A percentile compares a stretch with the other conserved stretches of the same genome.
Conservation (phyloP, 202 grass and related monocot genomes). For the Brachypodium distachyon region DNA sequence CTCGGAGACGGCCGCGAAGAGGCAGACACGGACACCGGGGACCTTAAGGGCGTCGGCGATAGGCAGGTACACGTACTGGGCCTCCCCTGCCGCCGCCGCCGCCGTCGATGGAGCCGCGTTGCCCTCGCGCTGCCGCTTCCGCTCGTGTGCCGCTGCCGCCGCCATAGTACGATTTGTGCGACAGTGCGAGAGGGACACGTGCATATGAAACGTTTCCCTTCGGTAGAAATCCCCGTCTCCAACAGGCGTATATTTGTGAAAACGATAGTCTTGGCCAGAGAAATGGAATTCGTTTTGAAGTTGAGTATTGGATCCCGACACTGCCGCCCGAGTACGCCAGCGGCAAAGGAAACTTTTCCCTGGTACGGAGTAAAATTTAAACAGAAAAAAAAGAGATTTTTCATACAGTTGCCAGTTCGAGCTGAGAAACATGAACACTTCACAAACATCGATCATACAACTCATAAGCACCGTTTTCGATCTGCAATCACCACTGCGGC, state of each 20-base stretch:
- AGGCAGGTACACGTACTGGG: slow-evolving; percentile 47
- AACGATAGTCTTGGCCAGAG: too few species aligned
- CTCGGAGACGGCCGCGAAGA: slow-evolving; percentile 43
- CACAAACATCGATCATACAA: not conserved
- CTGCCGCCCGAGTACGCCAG: too few species aligned
- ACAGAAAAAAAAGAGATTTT: too few species aligned
- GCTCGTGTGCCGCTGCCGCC: not conserved
- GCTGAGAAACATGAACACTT: not conserved
- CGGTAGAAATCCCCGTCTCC: not conserved
- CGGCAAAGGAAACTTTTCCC: too few species aligned
- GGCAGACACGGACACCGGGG: slow-evolving; percentile 28
- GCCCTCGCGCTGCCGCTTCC: slow-evolving; percentile 21
- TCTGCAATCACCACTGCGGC: not conserved
- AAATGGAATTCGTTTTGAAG: too few species aligned
- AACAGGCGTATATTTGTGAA: too few species aligned
- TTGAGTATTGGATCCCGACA: too few species aligned
- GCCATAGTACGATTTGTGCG: not conserved
- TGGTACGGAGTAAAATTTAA: too few species aligned
- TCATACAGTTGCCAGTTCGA: not conserved
- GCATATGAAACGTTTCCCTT: not conserved
- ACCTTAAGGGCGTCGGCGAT: slow-evolving; percentile 44
- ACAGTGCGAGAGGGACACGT: not conserved
- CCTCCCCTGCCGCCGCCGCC: not conserved
- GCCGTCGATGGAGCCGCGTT: not conserved
- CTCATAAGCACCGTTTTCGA: not conserved